Evolutionary conservation across 345 rosid genomes (phyloP).

Genomic region (Eucalyptus regnans): DNA sequence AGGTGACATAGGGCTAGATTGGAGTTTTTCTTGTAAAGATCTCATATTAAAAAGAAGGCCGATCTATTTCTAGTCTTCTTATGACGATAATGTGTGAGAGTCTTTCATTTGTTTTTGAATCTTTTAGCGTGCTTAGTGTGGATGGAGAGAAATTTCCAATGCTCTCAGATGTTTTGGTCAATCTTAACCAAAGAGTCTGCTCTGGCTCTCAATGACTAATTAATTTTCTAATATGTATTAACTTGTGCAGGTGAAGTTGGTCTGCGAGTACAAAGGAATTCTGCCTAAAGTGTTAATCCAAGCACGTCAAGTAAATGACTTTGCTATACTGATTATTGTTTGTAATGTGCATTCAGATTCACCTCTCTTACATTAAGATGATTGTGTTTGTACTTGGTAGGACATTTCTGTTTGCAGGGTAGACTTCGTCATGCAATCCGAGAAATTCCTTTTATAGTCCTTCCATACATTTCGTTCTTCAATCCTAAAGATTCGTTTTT

Average conservation of each 20-base stretch:
- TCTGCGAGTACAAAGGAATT: slow-evolving; percentile 60
- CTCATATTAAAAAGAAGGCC: background rate
- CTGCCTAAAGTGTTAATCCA: slow-evolving; percentile 73
- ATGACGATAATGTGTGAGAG: background rate
- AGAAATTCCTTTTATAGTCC: background rate
- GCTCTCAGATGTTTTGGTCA: background rate
- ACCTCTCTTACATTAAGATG: background rate
- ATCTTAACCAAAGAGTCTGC: background rate
- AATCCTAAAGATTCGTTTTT: background rate
- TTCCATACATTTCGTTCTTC: background rate
- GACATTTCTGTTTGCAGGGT: background rate
- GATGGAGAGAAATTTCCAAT: background rate
- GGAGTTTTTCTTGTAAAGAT: background rate
- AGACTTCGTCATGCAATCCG: background rate
- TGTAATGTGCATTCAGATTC: background rate
- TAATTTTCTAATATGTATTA: background rate
- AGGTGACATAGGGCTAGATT: background rate
- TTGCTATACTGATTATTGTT: background rate
- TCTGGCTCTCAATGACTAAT: background rate
- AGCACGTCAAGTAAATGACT: slow-evolving; percentile 56
- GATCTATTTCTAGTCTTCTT: background rate
- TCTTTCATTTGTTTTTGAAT: background rate
- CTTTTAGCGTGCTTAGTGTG: background rate
- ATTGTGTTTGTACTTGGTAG: background rate
- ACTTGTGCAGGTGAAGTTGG: slow-evolving; percentile 48